phyloP scores from a whole-genome alignment of 345 rosid genomes.

The Bruguiera gymnorhiza region DNA sequence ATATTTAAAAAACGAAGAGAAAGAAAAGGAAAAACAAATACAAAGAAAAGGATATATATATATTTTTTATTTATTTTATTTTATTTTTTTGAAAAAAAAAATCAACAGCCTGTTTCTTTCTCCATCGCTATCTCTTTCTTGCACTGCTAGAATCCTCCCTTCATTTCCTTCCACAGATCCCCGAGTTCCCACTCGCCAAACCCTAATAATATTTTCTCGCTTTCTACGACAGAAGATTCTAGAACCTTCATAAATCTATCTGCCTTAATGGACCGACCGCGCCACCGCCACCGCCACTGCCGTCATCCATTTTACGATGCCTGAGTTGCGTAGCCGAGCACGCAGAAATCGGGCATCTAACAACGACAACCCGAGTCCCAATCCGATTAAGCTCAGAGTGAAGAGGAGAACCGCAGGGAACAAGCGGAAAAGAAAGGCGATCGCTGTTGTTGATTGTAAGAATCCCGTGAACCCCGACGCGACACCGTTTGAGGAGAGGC shows the following conservation, averaged over 20 bases:
- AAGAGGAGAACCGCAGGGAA: constrained; percentile 19
- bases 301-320: constrained; percentile 30
- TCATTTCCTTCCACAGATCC: constrained; percentile 44
- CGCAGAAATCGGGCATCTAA: constrained; percentile 35
- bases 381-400: constrained; percentile 26
- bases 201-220: constrained; percentile 18
- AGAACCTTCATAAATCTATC: constrained; percentile 36
- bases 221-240: constrained; percentile 26
- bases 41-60: not conserved
- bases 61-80: no score
- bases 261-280: constrained; percentile 24
- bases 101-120: not conserved
- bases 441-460: constrained; percentile 19
- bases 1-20: not conserved
- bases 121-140: not conserved
- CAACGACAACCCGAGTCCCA: constrained; percentile 28
- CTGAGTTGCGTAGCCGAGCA: constrained; percentile 48
- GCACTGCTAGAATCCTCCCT: not conserved
- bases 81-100: not conserved
- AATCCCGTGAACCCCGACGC: constrained; percentile 18
- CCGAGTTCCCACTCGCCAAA: constrained; percentile 15
- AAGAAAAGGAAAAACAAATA: not conserved
- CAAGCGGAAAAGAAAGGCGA: constrained; percentile 15
- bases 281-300: not conserved
- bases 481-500: constrained; percentile 23